Evolutionary conservation across 345 rosid genomes (phyloP).

Genomic region (Excoecaria agallocha): DNA sequence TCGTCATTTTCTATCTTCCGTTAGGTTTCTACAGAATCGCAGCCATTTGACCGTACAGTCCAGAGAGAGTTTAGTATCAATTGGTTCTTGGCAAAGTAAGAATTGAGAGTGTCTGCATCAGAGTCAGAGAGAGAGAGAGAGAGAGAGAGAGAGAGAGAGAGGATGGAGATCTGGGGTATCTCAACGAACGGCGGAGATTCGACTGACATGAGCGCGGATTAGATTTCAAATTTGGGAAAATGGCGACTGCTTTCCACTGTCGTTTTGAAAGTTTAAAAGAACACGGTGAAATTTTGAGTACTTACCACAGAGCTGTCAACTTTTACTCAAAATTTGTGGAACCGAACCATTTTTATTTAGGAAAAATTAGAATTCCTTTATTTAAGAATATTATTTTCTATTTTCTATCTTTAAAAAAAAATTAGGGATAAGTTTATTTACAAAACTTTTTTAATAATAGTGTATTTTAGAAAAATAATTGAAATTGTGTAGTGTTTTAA

Average conservation of each 20-base stretch:
- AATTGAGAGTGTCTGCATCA: background rate
- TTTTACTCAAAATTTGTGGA: too few species aligned
- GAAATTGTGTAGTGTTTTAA: too few species aligned
- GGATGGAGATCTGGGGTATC: background rate
- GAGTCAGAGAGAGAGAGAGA: too few species aligned
- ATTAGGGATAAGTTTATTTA: too few species aligned
- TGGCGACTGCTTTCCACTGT: background rate
- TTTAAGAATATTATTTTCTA: too few species aligned
- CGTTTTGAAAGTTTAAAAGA: background rate
- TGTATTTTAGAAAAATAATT: too few species aligned
- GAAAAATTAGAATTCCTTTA: too few species aligned
- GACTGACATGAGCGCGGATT: conserved; percentile 4
- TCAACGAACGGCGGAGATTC: conserved; percentile 15
- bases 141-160: background rate
- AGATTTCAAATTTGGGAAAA: conserved; percentile 14
- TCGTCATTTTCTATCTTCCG: conserved; percentile 10
- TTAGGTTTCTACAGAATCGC: background rate
- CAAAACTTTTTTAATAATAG: too few species aligned
- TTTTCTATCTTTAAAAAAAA: too few species aligned
- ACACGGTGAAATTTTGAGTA: background rate
- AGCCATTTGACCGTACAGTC: background rate
- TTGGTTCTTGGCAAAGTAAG: background rate
- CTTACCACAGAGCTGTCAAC: too few species aligned
- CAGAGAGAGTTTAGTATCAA: background rate
- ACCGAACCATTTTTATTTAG: too few species aligned